These are phyloP conservation scores for Lanzia echinophila DNA, from an alignment of 2,329 filamentous ascomycete genomes.

Conservation along the genomic window DNA sequence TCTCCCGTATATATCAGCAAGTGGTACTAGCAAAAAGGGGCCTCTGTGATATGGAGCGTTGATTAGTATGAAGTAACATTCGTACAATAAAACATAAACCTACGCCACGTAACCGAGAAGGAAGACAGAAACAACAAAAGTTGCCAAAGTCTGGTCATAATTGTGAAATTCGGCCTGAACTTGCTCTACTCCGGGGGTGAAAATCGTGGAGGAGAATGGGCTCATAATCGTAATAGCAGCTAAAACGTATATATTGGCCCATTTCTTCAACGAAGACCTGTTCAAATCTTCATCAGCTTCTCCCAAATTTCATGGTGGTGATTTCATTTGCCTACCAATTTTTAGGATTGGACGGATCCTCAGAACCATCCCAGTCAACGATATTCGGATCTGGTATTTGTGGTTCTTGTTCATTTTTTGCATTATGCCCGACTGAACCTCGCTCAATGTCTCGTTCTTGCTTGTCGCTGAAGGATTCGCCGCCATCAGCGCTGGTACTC, in stretches of 20 bases:
- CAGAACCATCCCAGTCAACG: slow-evolving; percentile 11
- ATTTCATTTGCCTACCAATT: slow-evolving; percentile 9
- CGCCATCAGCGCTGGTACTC: not conserved
- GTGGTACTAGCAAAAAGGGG: slow-evolving; percentile 50
- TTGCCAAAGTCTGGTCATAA: slow-evolving; percentile 38
- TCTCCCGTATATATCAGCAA: slow-evolving; percentile 55
- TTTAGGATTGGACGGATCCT: slow-evolving; percentile 13
- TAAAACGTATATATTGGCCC: slow-evolving; percentile 14
- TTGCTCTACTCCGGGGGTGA: slow-evolving; percentile 41
- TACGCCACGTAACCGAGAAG: slow-evolving; percentile 33
- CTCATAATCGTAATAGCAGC: slow-evolving; percentile 19
- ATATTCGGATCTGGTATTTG: not conserved
- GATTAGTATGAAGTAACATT: not conserved
- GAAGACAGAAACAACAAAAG: slow-evolving; percentile 21
- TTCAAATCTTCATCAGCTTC: not conserved
- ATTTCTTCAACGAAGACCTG: slow-evolving; percentile 14
- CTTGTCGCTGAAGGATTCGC: slow-evolving; percentile 33
- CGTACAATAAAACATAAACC: not conserved
- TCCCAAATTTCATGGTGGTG: not conserved
- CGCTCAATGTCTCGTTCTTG: not conserved
- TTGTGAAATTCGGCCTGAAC: slow-evolving; percentile 41
- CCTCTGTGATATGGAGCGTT: slow-evolving; percentile 30
- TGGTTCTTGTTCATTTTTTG: slow-evolving; percentile 37
- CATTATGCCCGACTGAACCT: slow-evolving; percentile 36
- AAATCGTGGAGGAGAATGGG: slow-evolving; percentile 42